Conservation (phyloP, 768 basidiomycete species). For the Gymnopilus dilepis region DNA sequence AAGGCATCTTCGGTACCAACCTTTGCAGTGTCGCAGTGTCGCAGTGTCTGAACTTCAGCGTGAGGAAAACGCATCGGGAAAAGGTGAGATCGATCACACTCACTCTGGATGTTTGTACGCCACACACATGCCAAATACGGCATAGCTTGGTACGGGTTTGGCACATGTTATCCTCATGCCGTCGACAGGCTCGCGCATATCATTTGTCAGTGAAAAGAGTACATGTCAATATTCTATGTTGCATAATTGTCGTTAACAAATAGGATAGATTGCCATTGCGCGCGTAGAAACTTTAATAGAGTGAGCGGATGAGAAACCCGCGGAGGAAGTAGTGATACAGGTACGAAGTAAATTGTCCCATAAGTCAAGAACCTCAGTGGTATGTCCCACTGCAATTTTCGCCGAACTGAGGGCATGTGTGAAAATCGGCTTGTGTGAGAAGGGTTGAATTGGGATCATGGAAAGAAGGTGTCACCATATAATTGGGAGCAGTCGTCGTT, state of each 20-base stretch:
- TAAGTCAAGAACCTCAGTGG: constrained; percentile 30
- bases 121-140: constrained; percentile 12
- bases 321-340: constrained; percentile 12
- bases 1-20: too few relatives aligned
- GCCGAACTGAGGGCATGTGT: constrained; percentile 50
- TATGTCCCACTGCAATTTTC: constrained; percentile 45
- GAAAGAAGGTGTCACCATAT: constrained; percentile 28
- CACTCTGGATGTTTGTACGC: constrained; percentile 20
- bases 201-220: background rate
- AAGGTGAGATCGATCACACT: background rate
- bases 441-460: constrained; percentile 29
- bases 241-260: constrained; percentile 5
- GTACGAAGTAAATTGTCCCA: constrained; percentile 3
- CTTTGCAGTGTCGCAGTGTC: too few relatives aligned
- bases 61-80: too few relatives aligned
- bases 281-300: background rate
- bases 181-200: too few relatives aligned
- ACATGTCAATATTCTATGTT: constrained; percentile 6
- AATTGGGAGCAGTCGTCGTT: constrained; percentile 21
- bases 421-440: constrained; percentile 41
- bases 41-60: too few relatives aligned
- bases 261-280: constrained; percentile 13
- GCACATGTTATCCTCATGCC: background rate
- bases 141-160: too few relatives aligned
- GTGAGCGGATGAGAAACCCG: background rate